phyloP scores from a whole-genome alignment of 108 stramenopile species.

The Skeletonema potamos region DNA sequence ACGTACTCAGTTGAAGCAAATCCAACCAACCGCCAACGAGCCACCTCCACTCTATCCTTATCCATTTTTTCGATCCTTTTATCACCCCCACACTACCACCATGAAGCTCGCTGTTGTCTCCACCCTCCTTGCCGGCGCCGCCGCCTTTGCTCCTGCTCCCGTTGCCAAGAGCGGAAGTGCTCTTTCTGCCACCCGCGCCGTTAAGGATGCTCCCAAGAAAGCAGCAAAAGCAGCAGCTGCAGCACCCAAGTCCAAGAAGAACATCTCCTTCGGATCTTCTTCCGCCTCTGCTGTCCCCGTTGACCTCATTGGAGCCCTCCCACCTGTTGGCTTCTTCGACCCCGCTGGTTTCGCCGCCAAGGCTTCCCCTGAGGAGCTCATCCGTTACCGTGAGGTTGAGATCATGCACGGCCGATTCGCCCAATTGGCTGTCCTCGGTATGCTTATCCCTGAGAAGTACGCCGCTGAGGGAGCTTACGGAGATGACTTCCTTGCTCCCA shows the following conservation, averaged over 20 bases:
- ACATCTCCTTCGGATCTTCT: neutral
- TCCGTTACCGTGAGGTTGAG: constrained; percentile 53
- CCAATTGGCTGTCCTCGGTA: constrained; percentile 49
- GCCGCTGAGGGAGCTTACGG: constrained; percentile 53
- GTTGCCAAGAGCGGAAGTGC: constrained; percentile 56
- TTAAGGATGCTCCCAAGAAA: constrained; percentile 1
- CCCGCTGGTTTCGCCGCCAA: constrained; percentile 49
- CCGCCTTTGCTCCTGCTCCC: constrained; percentile 74
- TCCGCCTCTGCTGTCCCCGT: constrained; percentile 19
- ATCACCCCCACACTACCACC: constrained; percentile 5
- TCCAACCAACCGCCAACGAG: neutral
- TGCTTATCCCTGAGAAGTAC: constrained; percentile 42
- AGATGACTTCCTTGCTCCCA: constrained; percentile 55
- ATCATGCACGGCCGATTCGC: constrained; percentile 60
- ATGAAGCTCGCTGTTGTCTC: constrained; percentile 76
- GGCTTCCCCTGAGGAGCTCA: constrained; percentile 35
- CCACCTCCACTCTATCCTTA: neutral
- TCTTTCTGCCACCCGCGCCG: constrained; percentile 48
- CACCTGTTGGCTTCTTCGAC: constrained; percentile 57
- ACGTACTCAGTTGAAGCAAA: neutral
- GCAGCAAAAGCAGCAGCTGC: no score
- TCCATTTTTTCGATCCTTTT: neutral
- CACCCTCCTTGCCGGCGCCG: constrained; percentile 63
- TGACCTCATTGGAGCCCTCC: constrained; percentile 51
- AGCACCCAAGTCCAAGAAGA: neutral